Evolutionary conservation across 164 flowering plant species (phyloP).

Genomic region (Kalanchoe fedtschenkoi): DNA sequence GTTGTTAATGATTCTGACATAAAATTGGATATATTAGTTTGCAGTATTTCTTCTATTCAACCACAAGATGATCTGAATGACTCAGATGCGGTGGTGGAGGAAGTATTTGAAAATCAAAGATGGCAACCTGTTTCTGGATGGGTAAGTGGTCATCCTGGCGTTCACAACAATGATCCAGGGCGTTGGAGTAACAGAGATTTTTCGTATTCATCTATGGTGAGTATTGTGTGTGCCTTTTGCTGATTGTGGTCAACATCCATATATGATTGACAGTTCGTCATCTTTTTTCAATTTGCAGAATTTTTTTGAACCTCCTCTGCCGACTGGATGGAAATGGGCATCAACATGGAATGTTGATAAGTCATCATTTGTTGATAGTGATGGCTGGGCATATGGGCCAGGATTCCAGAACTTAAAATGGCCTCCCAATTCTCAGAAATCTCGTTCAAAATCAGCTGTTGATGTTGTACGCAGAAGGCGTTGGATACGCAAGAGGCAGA

Average conservation of each 20-base stretch:
- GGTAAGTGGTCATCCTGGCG: constrained; percentile 40
- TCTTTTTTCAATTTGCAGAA: constrained; percentile 29
- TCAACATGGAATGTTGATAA: constrained; percentile 63
- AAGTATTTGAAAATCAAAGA: constrained; percentile 63
- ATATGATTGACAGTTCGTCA: background rate
- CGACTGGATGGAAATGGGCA: constrained; percentile 63
- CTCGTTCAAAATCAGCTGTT: constrained; percentile 31
- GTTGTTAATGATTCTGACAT: constrained; percentile 76
- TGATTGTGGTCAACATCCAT: background rate
- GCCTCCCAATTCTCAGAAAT: constrained; percentile 52
- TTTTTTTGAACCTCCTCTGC: constrained; percentile 65
- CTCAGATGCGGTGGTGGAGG: constrained; percentile 32
- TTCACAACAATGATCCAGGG: constrained; percentile 38
- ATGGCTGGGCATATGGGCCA: constrained; percentile 78
- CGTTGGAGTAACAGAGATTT: constrained; percentile 70
- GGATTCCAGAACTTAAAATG: constrained; percentile 50
- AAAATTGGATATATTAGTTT: constrained; percentile 47
- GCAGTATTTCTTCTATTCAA: constrained; percentile 26
- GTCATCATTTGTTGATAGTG: constrained; percentile 46
- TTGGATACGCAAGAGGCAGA: constrained; percentile 57
- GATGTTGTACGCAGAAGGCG: constrained; percentile 64
- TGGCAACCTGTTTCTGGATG: constrained; percentile 59
- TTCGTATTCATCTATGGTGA: constrained; percentile 60
- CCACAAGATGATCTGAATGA: constrained; percentile 13
- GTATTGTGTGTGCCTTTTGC: constrained; percentile 7